Evolutionary conservation across 139 green algal species (phyloP).

Genomic region (Marvania coccoides): DNA sequence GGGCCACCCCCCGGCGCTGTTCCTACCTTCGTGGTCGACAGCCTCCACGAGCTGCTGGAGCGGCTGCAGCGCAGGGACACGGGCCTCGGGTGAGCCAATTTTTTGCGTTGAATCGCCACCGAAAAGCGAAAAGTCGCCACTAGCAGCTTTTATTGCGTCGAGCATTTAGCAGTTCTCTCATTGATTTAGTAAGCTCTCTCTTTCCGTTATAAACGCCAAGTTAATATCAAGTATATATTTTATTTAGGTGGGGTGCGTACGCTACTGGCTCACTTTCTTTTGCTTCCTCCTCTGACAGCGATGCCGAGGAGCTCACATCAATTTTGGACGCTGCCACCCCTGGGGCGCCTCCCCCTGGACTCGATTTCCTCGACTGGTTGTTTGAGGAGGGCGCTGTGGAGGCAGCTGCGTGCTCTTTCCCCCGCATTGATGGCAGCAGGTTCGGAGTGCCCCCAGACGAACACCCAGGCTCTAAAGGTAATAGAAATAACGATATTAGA

Average conservation of each 20-base stretch:
- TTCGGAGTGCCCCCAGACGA: conserved; percentile 6
- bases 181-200: too few species aligned
- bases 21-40: conserved; percentile 50
- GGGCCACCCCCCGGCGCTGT: conserved; percentile 37
- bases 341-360: conserved; percentile 43
- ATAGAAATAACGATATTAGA: too few species aligned
- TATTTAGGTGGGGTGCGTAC: too few species aligned
- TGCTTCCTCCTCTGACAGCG: background rate
- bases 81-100: conserved; percentile 13
- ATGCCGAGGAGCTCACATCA: background rate
- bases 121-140: too few species aligned
- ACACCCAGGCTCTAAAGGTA: conserved; percentile 10
- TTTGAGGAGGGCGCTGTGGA: conserved; percentile 27
- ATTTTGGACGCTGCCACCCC: background rate
- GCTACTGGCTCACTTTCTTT: too few species aligned
- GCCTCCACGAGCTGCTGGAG: conserved; percentile 35
- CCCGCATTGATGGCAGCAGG: conserved; percentile 15
- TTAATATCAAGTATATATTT: too few species aligned
- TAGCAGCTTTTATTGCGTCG: too few species aligned
- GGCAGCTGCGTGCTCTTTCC: conserved; percentile 34
- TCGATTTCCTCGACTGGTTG: conserved; percentile 59
- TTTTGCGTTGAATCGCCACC: too few species aligned
- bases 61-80: conserved; percentile 26
- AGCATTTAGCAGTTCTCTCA: too few species aligned
- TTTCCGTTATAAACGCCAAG: too few species aligned